phyloP scores from a whole-genome alignment of 768 basidiomycete species.

The Xanthoconium stramineum region DNA sequence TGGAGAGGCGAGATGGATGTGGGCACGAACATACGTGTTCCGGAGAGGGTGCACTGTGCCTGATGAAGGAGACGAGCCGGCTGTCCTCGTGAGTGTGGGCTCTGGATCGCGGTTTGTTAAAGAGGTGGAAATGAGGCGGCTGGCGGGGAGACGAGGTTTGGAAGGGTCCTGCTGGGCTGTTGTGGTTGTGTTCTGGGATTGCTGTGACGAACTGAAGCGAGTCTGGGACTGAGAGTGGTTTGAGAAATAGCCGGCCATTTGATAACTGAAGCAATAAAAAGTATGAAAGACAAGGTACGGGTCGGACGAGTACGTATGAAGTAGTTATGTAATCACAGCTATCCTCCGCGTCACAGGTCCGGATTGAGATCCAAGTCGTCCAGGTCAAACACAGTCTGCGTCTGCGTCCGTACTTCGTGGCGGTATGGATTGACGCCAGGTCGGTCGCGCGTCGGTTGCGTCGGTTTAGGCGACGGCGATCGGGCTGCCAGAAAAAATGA shows the following conservation, averaged over 20 bases:
- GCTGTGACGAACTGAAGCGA: slow-evolving; percentile 58
- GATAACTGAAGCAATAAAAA: slow-evolving; percentile 30
- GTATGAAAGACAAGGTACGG: not conserved
- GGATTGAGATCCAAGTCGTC: slow-evolving; percentile 87
- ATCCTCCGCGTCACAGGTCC: slow-evolving; percentile 57
- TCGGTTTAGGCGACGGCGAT: slow-evolving; percentile 55
- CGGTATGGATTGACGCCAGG: slow-evolving; percentile 67
- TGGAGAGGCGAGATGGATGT: slow-evolving; percentile 10
- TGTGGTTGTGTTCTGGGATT: slow-evolving; percentile 18
- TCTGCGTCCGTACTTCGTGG: slow-evolving; percentile 61
- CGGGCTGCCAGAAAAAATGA: slow-evolving; percentile 43
- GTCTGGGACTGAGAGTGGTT: slow-evolving; percentile 70
- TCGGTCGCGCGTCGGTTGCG: slow-evolving; percentile 43
- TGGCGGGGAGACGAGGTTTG: slow-evolving; percentile 53
- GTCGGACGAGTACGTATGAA: not conserved
- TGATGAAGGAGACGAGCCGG: slow-evolving; percentile 21
- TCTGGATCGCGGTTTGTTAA: slow-evolving; percentile 38
- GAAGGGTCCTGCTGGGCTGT: slow-evolving; percentile 18
- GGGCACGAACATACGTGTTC: slow-evolving; percentile 75
- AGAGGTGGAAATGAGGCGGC: slow-evolving; percentile 73
- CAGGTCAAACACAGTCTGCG: slow-evolving; percentile 67
- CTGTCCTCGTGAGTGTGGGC: slow-evolving; percentile 40
- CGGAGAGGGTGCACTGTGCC: slow-evolving; percentile 66
- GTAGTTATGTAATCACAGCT: slow-evolving; percentile 22
- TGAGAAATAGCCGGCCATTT: slow-evolving; percentile 76